These are phyloP conservation scores for Penicillium sp. DNA, from an alignment of 2,329 filamentous ascomycete genomes.

Conservation along the genomic window DNA sequence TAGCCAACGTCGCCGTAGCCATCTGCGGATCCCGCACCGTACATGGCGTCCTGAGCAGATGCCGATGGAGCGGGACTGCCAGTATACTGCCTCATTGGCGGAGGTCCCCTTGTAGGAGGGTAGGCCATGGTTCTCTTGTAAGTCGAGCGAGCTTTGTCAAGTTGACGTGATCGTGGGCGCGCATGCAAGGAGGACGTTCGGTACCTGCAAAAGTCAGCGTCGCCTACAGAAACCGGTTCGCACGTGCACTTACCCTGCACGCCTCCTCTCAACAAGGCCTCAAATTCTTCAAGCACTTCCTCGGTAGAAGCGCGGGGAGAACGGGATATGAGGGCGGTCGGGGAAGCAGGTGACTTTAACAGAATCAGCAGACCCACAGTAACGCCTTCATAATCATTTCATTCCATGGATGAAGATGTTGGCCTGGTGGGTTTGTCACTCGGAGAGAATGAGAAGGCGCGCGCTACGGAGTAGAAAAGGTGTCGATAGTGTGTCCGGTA, in stretches of 20 bases:
- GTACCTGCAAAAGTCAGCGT: background rate
- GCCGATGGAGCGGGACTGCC: slow-evolving; percentile 19
- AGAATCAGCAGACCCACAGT: slow-evolving; percentile 8
- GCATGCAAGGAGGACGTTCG: background rate
- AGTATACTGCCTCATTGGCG: slow-evolving; percentile 32
- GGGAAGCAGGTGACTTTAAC: slow-evolving; percentile 10
- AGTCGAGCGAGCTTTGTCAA: background rate
- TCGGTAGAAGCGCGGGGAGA: slow-evolving; percentile 1
- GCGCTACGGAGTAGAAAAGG: slow-evolving; percentile 1
- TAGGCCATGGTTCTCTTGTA: slow-evolving; percentile 32
- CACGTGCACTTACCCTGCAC: background rate
- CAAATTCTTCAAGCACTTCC: no score
- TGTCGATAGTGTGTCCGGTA: background rate
- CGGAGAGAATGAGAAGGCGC: slow-evolving; percentile 3
- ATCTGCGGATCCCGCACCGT: slow-evolving; percentile 18
- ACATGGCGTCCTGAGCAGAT: slow-evolving; percentile 26
- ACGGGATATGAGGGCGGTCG: slow-evolving; percentile 4
- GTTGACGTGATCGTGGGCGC: background rate
- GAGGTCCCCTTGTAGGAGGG: slow-evolving; percentile 30
- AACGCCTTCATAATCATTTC: slow-evolving; percentile 7
- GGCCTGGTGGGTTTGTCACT: background rate
- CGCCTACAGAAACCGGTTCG: background rate
- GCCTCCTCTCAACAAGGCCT: no score
- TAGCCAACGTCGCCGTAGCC: slow-evolving; percentile 25
- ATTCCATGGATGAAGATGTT: background rate